Base-by-base conservation (phyloP, 768 basidiomycete species). In the Leccinellum rugosiceps region DNA sequence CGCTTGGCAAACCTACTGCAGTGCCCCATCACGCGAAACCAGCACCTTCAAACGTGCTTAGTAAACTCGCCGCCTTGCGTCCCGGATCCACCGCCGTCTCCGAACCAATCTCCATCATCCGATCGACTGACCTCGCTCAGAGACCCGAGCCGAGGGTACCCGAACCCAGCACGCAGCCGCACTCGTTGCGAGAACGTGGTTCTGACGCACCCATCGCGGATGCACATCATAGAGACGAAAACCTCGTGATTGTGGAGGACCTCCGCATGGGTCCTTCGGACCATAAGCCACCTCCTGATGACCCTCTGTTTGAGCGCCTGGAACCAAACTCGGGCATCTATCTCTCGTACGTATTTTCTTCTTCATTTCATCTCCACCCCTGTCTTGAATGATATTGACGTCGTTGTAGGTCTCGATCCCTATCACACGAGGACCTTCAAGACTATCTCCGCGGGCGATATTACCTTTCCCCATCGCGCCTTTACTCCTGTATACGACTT, bases 321-420 rank as follows among this genome's bases (percentile, higher is more conserved):
- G 97, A 99, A 69, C 97, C 97, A 1, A 90, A 97, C 74, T 95
- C 94, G 28, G 84, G 87, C 6, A 96, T 98, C 50, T 80, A 86
- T 51, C 78, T 99, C 25, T 78, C 73, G 95, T 97, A 67, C 57
- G 91, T 41, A 10, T 41, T n/a, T 41, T 41, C 10, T 81, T 23
- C 25, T 52, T 50, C 30, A 17, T 52, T 62, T 43, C 57, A 35
- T 3, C 35, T 43, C 21, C 50, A 30, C 13, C 21, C 38, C 10
- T 45, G 14, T 23, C 34, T 25, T 28, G 43, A 56, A 34, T 17
- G 11, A 41, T 46, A 28, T 49, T 64, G 44, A 44, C 68, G 53
- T 61, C 43, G 53, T 62, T n/a, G 31, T 67, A 96, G 90, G 38
- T 86, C 88, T 23, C 90, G 96, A 30, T 68, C 68, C 3, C 74